Percentiles rank a stretch among this genome's conserved stretches.
These are phyloP conservation scores for Beauveria sp. DNA, from an alignment of 2,329 filamentous ascomycete species.

Conservation along the genomic window DNA sequence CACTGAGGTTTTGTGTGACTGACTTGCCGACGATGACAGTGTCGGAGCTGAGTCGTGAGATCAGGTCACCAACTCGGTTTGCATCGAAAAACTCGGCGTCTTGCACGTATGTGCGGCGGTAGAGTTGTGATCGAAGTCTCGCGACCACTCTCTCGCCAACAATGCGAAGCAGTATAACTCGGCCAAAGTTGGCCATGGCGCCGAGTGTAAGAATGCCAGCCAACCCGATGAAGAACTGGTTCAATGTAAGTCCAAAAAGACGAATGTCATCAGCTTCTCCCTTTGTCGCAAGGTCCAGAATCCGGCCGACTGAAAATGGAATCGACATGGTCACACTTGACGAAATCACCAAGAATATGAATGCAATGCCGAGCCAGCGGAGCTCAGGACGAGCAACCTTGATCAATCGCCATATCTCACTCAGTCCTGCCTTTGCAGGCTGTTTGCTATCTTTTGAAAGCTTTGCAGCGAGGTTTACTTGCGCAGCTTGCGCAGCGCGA, in stretches of 20 bases:
- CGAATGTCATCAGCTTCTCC: slow-evolving; percentile 55
- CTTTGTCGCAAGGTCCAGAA: slow-evolving; percentile 84
- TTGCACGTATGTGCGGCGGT: slow-evolving; percentile 87
- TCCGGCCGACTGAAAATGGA: slow-evolving; percentile 92
- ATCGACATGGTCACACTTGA: slow-evolving; percentile 94
- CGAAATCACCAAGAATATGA: slow-evolving; percentile 78
- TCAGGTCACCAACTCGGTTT: slow-evolving; percentile 91
- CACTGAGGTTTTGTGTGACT: slow-evolving; percentile 94
- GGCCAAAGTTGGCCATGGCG: slow-evolving; percentile 84
- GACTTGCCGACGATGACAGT: slow-evolving; percentile 98
- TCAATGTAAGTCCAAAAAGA: slow-evolving; percentile 78
- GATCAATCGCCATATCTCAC: slow-evolving; percentile 79
- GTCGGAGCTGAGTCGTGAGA: slow-evolving; percentile 90
- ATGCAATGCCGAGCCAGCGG: slow-evolving; percentile 68
- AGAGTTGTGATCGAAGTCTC: slow-evolving; percentile 79
- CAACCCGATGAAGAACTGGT: slow-evolving; percentile 81
- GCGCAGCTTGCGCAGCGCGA: slow-evolving; percentile 76
- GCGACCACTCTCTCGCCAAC: slow-evolving; percentile 94
- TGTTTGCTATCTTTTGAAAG: slow-evolving; percentile 73
- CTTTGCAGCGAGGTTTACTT: slow-evolving; percentile 82
- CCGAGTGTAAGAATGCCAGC: slow-evolving; percentile 71
- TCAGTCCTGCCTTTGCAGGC: slow-evolving; percentile 51
- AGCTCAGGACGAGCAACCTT: slow-evolving; percentile 84
- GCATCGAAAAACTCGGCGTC: slow-evolving; percentile 99
- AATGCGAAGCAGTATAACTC: slow-evolving; percentile 86